Evolutionary conservation across 306 rosid species (phyloP).

Genomic region (Myrica gale): DNA sequence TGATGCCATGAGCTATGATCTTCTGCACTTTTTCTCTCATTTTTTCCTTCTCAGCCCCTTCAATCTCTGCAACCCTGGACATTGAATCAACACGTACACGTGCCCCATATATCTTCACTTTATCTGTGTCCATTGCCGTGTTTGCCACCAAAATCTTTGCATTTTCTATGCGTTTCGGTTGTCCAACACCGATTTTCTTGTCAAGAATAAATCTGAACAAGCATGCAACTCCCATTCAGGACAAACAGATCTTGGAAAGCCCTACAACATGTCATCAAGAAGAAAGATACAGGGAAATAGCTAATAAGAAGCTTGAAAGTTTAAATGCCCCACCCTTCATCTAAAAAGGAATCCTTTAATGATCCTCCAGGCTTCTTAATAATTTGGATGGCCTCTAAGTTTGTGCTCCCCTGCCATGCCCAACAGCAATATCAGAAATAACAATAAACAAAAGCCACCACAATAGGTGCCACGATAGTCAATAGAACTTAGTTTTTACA

Average conservation of each 20-base stretch:
- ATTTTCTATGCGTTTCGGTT: conserved; percentile 90
- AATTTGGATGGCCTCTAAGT: conserved; percentile 86
- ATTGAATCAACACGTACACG: conserved; percentile 95
- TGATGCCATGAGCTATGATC: conserved; percentile 87
- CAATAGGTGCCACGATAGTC: neutral
- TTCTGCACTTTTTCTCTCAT: conserved; percentile 95
- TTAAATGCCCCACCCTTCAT: conserved; percentile 72
- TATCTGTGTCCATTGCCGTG: conserved; percentile 98
- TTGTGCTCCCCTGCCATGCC: conserved; percentile 89
- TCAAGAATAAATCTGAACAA: conserved; percentile 84
- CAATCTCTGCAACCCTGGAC: conserved; percentile 92
- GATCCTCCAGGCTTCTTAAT: conserved; percentile 99
- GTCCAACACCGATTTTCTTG: conserved; percentile 99
- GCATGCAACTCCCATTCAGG: conserved; percentile 19
- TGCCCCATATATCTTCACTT: conserved; percentile 93
- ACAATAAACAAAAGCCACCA: neutral
- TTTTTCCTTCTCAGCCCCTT: conserved; percentile 90
- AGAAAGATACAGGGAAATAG: conserved; percentile 2
- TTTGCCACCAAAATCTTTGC: conserved; percentile 92
- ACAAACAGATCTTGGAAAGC: neutral
- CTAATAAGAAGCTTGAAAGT: conserved; percentile 10
- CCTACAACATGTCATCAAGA: neutral
- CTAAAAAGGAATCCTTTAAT: conserved; percentile 77
- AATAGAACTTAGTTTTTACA: neutral
- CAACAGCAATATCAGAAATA: conserved; percentile 9